A percentile compares a stretch with the other conserved stretches of the same genome.
These are phyloP conservation scores for Microthlaspi erraticum DNA, from an alignment of 345 rosid genomes.

Conservation along the genomic window DNA sequence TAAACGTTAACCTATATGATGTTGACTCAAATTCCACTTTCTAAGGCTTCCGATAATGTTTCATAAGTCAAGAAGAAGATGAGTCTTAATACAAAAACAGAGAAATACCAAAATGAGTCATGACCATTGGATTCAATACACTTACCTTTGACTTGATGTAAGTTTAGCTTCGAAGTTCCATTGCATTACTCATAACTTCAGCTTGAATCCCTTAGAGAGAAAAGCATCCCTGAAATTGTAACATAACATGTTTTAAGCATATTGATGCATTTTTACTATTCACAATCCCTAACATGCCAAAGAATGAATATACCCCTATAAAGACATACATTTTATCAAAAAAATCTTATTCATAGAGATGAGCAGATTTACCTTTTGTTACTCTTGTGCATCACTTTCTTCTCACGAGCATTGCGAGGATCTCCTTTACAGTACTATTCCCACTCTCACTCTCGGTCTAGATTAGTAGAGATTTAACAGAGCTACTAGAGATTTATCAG, in stretches of 20 bases:
- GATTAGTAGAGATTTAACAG: too few relatives aligned
- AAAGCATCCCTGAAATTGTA: constrained; percentile 17
- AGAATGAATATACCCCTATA: too few relatives aligned
- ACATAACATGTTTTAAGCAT: constrained; percentile 12
- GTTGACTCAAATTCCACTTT: constrained; percentile 1
- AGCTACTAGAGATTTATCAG: too few relatives aligned
- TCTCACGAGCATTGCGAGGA: constrained; percentile 11
- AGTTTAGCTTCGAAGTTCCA: background rate
- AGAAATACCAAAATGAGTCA: too few relatives aligned
- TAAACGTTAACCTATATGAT: too few relatives aligned
- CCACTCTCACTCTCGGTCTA: too few relatives aligned
- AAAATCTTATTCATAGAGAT: constrained; percentile 1
- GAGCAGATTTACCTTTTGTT: constrained; percentile 42
- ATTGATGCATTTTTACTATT: background rate
- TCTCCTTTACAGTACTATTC: constrained; percentile 32
- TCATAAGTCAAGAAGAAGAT: too few relatives aligned
- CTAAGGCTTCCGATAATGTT: too few relatives aligned
- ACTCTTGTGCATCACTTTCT: background rate
- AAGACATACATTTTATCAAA: too few relatives aligned
- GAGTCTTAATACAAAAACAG: too few relatives aligned
- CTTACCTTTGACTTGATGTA: constrained; percentile 20
- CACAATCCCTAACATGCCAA: background rate
- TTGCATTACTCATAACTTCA: constrained; percentile 13
- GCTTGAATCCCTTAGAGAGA: constrained; percentile 30
- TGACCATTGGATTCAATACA: too few relatives aligned